A percentile compares a stretch with the other conserved stretches of the same genome.
Conservation (phyloP, 164 flowering plant genomes). For the Brasenia schreberi region DNA sequence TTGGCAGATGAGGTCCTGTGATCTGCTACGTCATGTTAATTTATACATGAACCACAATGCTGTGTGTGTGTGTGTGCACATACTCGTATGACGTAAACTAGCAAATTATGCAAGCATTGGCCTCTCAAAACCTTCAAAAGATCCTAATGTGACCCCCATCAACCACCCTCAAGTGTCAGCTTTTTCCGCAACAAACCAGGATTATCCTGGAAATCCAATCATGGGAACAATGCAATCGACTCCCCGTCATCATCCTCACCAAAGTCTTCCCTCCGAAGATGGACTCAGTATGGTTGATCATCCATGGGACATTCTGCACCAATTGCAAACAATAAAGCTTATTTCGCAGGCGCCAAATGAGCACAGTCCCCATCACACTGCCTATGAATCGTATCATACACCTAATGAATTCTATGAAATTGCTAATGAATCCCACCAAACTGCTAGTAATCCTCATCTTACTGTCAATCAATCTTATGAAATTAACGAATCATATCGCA, state of each 20-base stretch:
- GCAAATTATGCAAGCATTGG: slow-evolving; percentile 58
- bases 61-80: no score
- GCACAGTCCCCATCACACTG: slow-evolving; percentile 6
- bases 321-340: slow-evolving; percentile 52
- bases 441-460: no score
- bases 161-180: slow-evolving; percentile 2
- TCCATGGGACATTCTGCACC: slow-evolving; percentile 42
- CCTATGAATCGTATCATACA: background rate
- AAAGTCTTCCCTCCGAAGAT: slow-evolving; percentile 12
- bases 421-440: no score
- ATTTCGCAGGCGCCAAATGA: slow-evolving; percentile 27
- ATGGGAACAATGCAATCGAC: slow-evolving; percentile 4
- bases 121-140: slow-evolving; percentile 14
- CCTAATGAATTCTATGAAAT: no score
- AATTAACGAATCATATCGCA: no score
- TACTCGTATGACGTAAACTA: background rate
- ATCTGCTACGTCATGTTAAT: no score
- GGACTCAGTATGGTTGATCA: slow-evolving; percentile 7
- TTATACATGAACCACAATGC: no score
- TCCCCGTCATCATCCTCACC: slow-evolving; percentile 5
- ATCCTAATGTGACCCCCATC: no score
- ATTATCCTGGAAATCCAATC: slow-evolving; percentile 5
- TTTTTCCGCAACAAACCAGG: slow-evolving; percentile 36
- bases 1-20: no score
- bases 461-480: no score